Conservation (phyloP, 139 green algal species). For the Edaphochlamys debaryana region DNA sequence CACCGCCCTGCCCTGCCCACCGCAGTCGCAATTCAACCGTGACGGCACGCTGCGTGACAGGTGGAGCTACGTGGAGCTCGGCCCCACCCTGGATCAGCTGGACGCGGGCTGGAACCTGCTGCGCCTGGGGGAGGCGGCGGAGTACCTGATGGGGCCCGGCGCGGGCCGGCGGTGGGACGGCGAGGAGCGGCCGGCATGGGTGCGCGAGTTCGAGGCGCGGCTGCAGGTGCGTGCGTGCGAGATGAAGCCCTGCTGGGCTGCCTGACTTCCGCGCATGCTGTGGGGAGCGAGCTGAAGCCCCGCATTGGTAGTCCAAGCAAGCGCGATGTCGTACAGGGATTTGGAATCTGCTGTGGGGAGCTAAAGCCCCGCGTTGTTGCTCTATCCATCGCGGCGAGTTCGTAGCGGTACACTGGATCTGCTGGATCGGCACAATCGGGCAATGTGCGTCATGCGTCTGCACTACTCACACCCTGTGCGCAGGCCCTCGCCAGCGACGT, state of each 20-base stretch:
- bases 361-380: too few species aligned
- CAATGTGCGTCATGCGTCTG: too few species aligned
- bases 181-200: not conserved
- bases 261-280: not conserved
- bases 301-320: too few species aligned
- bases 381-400: too few species aligned
- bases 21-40: not conserved
- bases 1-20: not conserved
- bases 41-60: constrained; percentile 3
- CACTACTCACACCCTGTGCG: too few species aligned
- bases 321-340: too few species aligned
- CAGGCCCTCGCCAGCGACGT: constrained; percentile 1
- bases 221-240: not conserved
- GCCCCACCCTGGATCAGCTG: not conserved
- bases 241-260: too few species aligned
- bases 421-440: too few species aligned
- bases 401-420: too few species aligned
- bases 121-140: constrained; percentile 4
- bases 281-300: not conserved
- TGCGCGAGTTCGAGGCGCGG: not conserved
- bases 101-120: not conserved
- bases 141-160: constrained; percentile 3
- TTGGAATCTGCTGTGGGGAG: too few species aligned
- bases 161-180: constrained; percentile 8
- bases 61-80: not conserved